Base-by-base conservation (phyloP, 176 grass and related monocot species). In the Carex parvula region DNA sequence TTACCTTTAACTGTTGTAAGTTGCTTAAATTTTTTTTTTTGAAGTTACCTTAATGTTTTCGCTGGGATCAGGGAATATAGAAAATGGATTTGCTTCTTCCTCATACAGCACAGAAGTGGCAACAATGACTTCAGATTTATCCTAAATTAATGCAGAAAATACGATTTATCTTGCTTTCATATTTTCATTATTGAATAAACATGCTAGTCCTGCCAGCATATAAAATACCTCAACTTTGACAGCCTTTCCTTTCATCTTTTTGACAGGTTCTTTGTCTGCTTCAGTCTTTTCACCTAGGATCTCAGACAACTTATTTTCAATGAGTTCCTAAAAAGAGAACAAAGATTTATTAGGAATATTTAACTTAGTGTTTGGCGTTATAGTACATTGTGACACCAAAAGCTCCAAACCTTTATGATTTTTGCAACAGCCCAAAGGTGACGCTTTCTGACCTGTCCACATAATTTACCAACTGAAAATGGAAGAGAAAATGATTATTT, bases 341-440 rank as follows among this genome's bases (percentile, higher is more conserved):
- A 86, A 81, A 79, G 65, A 77, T 37, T 83, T 79, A 15, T 44
- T 39, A 70, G 73, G 42, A 21, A 52, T 87, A 67, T 44, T 75
- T 76, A 58, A 66, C 1, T 59, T 81, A 50, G 44, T 18, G 58
- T 70, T 42, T 42, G 5, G 22, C n/a, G 12, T 50, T 62, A 5
- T 18, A 56, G 29, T 48, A 50, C 70, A 81, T 37, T 75, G 44
- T 15, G 24, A 55, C 20, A 76, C 9, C 5, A 54, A 17, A 76
- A 35, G 71, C 60, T 68, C 24, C 54, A 60, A 65, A 95, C 93
- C 93, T 95, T 95, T 52, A 80, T 87, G 0, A 88, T 75, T 92
- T 99, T 99, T 29, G 96, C 93, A 92, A 95, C 96, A 78, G 93
- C 91, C 96, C 96, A 95, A 3, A 89, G 91, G 16, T 95, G 91